phyloP scores from a whole-genome alignment of 208 protist genomes.

The Leishmania tarentolae region DNA sequence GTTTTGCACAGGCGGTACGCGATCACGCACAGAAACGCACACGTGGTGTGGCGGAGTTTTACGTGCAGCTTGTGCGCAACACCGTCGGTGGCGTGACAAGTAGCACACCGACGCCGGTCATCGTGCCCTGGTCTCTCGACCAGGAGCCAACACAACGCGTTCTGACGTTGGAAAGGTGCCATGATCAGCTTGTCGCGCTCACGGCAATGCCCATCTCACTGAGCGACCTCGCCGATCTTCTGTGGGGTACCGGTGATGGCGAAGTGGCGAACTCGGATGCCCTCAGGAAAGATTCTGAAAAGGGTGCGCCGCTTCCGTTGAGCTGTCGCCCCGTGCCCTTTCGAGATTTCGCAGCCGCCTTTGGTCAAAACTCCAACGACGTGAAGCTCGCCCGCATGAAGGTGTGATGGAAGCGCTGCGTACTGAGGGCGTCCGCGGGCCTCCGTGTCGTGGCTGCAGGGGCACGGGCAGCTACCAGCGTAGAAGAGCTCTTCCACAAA shows the following conservation, averaged over 20 bases:
- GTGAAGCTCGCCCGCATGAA: slow-evolving; percentile 53
- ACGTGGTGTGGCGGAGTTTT: slow-evolving; percentile 72
- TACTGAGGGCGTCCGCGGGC: neutral
- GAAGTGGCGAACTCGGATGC: neutral
- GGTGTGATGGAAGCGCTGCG: slow-evolving; percentile 29
- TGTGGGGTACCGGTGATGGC: slow-evolving; percentile 48
- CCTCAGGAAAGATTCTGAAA: neutral
- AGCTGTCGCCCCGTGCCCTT: slow-evolving; percentile 44
- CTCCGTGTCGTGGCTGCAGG: neutral
- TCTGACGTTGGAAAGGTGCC: slow-evolving; percentile 60
- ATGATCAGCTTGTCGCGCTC: slow-evolving; percentile 72
- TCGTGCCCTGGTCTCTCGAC: slow-evolving; percentile 50
- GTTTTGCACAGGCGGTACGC: slow-evolving; percentile 73
- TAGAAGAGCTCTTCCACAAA: neutral
- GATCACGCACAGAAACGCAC: slow-evolving; percentile 73
- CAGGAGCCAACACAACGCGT: slow-evolving; percentile 30
- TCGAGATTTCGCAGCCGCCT: slow-evolving; percentile 65
- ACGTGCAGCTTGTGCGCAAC: slow-evolving; percentile 73
- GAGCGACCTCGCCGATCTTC: slow-evolving; percentile 51
- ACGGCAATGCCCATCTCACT: slow-evolving; percentile 61
- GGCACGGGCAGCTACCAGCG: neutral
- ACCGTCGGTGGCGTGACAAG: slow-evolving; percentile 43
- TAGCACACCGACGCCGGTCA: slow-evolving; percentile 31
- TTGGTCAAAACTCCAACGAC: slow-evolving; percentile 55
- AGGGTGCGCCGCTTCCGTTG: slow-evolving; percentile 11